These are phyloP conservation scores for Beverwykella pulmonaria DNA, from an alignment of 495 filamentous ascomycete genomes.

Conservation along the genomic window DNA sequence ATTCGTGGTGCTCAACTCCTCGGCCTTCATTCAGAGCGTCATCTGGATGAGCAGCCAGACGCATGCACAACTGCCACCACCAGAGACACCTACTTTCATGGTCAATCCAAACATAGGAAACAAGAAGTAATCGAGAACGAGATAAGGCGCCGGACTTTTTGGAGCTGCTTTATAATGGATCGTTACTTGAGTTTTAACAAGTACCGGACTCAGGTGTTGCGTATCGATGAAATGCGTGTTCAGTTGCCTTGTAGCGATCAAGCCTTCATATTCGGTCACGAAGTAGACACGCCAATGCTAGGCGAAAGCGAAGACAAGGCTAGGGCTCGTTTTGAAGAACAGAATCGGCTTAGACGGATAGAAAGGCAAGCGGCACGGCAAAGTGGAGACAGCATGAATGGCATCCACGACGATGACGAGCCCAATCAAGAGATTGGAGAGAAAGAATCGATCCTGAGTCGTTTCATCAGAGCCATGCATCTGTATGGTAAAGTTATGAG, in stretches of 20 bases:
- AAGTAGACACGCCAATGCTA: constrained; percentile 53
- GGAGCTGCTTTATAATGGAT: constrained; percentile 83
- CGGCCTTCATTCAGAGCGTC: constrained; percentile 66
- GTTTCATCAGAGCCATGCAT: constrained; percentile 75
- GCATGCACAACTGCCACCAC: constrained; percentile 47
- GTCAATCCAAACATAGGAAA: constrained; percentile 8
- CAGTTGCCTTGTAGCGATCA: constrained; percentile 69
- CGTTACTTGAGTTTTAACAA: constrained; percentile 76
- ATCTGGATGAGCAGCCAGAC: constrained; percentile 54
- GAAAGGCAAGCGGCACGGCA: constrained; percentile 50
- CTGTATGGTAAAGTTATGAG: constrained; percentile 77
- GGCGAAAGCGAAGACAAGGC: constrained; percentile 38
- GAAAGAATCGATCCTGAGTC: constrained; percentile 67
- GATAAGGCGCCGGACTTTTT: constrained; percentile 79
- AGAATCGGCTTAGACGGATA: constrained; percentile 22
- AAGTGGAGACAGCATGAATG: constrained; percentile 43
- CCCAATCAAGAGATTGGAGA: constrained; percentile 28
- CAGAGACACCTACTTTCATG: constrained; percentile 46
- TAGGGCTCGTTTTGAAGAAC: constrained; percentile 31
- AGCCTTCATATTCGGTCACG: constrained; percentile 67
- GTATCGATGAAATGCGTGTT: constrained; percentile 66
- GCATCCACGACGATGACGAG: constrained; percentile 1
- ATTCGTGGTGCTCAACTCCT: constrained; percentile 74
- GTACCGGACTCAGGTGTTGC: constrained; percentile 70
- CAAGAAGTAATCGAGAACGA: constrained; percentile 71